A percentile compares a stretch with the other conserved stretches of the same genome.
Evolutionary conservation across 306 rosid genomes (phyloP).

Genomic region (Acacia crassicarpa): DNA sequence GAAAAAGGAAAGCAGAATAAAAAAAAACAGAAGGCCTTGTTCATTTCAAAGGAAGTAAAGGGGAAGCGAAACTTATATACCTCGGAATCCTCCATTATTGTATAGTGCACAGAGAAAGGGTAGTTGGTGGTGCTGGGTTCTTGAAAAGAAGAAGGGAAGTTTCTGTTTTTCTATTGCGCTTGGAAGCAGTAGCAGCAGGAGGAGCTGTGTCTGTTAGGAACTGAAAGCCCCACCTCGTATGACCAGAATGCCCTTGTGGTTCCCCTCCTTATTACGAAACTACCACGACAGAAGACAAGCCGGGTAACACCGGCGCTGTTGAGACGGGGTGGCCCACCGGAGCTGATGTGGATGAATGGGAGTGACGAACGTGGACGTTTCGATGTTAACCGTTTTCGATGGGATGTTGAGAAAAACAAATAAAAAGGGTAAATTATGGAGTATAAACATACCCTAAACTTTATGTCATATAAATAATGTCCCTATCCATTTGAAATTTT

Average conservation of each 20-base stretch:
- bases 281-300: conserved; percentile 41
- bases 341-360: conserved; percentile 20
- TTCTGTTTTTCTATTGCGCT: conserved; percentile 39
- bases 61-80: conserved; percentile 29
- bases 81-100: conserved; percentile 45
- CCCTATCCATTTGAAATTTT: too few relatives aligned
- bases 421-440: neutral
- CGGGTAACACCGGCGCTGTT: conserved; percentile 26
- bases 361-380: conserved; percentile 22
- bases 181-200: conserved; percentile 31
- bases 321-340: conserved; percentile 11
- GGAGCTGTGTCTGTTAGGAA: conserved; percentile 74
- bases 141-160: conserved; percentile 28
- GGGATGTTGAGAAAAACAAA: neutral
- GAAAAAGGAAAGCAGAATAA: neutral
- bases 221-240: conserved; percentile 20
- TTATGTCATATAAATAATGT: too few relatives aligned
- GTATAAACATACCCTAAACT: too few relatives aligned
- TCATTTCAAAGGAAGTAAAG: conserved; percentile 11
- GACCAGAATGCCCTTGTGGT: conserved; percentile 37
- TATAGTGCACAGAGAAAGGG: conserved; percentile 7
- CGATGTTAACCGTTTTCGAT: neutral
- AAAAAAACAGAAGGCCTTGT: neutral
- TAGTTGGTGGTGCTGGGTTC: neutral
- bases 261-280: conserved; percentile 22